Percentiles rank a stretch among this genome's conserved stretches.
phyloP scores from a whole-genome alignment of 495 filamentous ascomycete species.

The Massariosphaeria phaeospora region DNA sequence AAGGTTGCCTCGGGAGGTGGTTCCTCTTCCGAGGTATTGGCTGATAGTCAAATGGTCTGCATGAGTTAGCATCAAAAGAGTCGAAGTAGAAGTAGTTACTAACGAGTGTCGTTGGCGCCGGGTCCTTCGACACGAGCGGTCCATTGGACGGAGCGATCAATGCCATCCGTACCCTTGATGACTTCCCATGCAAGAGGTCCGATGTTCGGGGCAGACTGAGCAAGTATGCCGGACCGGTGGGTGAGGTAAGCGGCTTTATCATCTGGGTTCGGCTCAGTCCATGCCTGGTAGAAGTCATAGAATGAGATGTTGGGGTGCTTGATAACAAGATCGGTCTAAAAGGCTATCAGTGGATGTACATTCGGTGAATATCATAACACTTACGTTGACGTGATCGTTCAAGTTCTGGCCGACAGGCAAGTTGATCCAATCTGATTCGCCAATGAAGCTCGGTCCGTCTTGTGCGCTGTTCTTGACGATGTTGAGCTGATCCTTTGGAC shows the following conservation, averaged over 20 bases:
- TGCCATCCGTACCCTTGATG: conserved; percentile 56
- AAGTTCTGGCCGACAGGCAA: conserved; percentile 71
- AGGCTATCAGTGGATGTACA: conserved; percentile 47
- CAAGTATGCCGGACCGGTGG: conserved; percentile 56
- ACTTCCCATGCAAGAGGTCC: conserved; percentile 59
- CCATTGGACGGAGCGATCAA: conserved; percentile 62
- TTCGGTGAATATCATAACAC: neutral
- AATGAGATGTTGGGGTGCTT: conserved; percentile 55
- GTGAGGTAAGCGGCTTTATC: conserved; percentile 49
- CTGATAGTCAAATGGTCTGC: conserved; percentile 63
- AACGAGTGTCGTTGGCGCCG: conserved; percentile 25
- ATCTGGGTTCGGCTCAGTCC: conserved; percentile 45
- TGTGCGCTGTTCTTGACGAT: conserved; percentile 33
- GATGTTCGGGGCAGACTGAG: conserved; percentile 66
- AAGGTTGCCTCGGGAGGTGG: conserved; percentile 57
- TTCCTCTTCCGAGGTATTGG: conserved; percentile 62
- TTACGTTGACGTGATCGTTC: conserved; percentile 54
- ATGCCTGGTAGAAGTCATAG: conserved; percentile 63
- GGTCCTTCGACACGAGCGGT: conserved; percentile 54
- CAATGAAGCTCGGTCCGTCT: conserved; percentile 42
- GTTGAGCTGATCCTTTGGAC: conserved; percentile 38
- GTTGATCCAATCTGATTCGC: conserved; percentile 63
- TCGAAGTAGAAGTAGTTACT: too few species aligned
- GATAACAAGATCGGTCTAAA: conserved; percentile 57
- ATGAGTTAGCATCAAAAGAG: too few species aligned